Conservation (phyloP, 306 rosid species). For the Cucurbita maxima region DNA sequence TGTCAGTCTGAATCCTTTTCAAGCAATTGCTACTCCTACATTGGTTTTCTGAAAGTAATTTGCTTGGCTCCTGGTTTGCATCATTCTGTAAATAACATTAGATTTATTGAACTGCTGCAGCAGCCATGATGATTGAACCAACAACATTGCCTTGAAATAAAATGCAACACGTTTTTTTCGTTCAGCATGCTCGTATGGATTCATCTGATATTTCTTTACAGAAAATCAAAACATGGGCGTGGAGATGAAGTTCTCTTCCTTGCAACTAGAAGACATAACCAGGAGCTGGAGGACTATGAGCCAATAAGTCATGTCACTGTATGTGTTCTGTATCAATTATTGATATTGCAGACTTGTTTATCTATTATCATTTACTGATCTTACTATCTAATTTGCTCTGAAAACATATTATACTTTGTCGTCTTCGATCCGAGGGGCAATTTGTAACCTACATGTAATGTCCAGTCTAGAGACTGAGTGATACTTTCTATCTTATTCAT, state of each 20-base stretch:
- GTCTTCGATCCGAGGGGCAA: background rate
- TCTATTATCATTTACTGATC: background rate
- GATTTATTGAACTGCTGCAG: constrained; percentile 1
- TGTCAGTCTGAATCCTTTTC: background rate
- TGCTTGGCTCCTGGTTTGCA: background rate
- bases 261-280: background rate
- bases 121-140: background rate
- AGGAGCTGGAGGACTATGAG: constrained; percentile 5
- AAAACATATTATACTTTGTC: background rate
- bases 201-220: background rate
- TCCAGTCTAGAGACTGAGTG: background rate
- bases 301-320: background rate
- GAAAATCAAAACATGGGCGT: background rate
- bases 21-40: background rate
- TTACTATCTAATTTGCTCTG: background rate
- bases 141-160: constrained; percentile 4
- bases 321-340: background rate
- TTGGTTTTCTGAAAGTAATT: background rate
- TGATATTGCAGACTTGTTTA: background rate
- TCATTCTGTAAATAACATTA: background rate
- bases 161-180: background rate
- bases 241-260: background rate
- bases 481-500: background rate
- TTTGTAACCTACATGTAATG: background rate
- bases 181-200: background rate